Base-by-base conservation (phyloP, 257 asterid species). In the Oldenlandia corymbosa region DNA sequence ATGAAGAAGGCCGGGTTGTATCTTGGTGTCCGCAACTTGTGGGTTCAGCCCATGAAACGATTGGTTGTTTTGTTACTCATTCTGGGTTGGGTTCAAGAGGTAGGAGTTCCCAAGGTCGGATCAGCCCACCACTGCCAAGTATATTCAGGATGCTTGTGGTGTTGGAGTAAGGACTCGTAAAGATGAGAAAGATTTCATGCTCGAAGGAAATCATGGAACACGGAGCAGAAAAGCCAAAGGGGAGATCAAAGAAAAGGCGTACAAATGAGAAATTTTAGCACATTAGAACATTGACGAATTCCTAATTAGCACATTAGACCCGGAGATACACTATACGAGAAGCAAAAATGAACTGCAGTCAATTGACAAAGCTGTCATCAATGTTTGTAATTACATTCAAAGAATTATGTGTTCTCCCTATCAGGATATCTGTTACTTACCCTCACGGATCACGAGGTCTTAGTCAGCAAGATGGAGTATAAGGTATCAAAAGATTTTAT, bases 1-100 rank as follows among this genome's bases (percentile, higher is more conserved):
- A n/a, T n/a, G 84, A 62, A 0, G 66, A 68, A 55, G 90, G 90
- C 0, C 32, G 81, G 57, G 60, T 85, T 13, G 85, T 85, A 31
- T 55, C 84, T 4, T 85, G 90, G 94, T 81, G 90, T 69, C 82
- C 84, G 18, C 94, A 85, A 23, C 81, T 85, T 1, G 90, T 81
- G 68, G 60, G 60, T 41, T 67, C 83, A 52, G 73, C 80, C 2
- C 82, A 85, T 6, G 79, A 69, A 0, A 80, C 84, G 0, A 48
- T 83, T 0, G 88, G 81, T 3, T 83, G 94, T 26, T 85, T 85
- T 8, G 76, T 85, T 23, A 83, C 87, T 16, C 93, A 85, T 36
- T 83, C 87, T 11, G 90, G 89, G 13, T 83, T 88, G 83, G 83
- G 80, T 65, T 85, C 88, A 28, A 0, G 90, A 85, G 58, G 81